Percentiles rank a stretch among this genome's conserved stretches.
Conservation (phyloP, 768 basidiomycete genomes). For the Tricholoma sp. region DNA sequence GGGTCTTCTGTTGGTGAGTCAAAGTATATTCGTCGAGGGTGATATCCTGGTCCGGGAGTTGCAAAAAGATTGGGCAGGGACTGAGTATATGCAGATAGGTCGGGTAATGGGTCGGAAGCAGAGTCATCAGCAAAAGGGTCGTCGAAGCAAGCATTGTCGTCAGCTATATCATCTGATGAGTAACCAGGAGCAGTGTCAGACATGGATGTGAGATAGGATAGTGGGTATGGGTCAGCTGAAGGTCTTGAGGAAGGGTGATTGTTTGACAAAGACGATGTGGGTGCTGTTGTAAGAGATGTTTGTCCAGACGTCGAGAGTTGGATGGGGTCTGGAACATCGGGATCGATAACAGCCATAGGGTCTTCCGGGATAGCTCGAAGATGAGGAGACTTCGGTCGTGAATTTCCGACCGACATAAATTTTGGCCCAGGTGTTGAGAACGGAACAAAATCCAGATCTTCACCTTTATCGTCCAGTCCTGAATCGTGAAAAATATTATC, state of each 20-base stretch:
- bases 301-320: not conserved
- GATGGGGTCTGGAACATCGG: not conserved
- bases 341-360: not conserved
- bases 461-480: not conserved
- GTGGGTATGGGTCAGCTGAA: constrained; percentile 6
- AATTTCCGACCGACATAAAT: not conserved
- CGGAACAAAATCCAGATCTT: constrained; percentile 7
- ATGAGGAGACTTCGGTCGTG: not conserved
- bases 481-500: not conserved
- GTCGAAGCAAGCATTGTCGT: constrained; percentile 10
- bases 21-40: constrained; percentile 37
- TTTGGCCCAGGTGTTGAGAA: constrained; percentile 19
- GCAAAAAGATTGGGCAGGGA: constrained; percentile 27
- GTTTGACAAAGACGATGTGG: not conserved
- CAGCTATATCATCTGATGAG: constrained; percentile 15
- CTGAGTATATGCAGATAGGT: constrained; percentile 9
- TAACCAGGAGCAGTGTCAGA: constrained; percentile 15
- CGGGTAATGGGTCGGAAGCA: constrained; percentile 11
- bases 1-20: constrained; percentile 50
- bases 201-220: constrained; percentile 7
- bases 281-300: not conserved
- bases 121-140: constrained; percentile 14
- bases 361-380: not conserved
- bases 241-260: not conserved
- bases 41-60: constrained; percentile 45